Base-by-base conservation (phyloP, 2,329 filamentous ascomycete species). In the Fusarium graminum region DNA sequence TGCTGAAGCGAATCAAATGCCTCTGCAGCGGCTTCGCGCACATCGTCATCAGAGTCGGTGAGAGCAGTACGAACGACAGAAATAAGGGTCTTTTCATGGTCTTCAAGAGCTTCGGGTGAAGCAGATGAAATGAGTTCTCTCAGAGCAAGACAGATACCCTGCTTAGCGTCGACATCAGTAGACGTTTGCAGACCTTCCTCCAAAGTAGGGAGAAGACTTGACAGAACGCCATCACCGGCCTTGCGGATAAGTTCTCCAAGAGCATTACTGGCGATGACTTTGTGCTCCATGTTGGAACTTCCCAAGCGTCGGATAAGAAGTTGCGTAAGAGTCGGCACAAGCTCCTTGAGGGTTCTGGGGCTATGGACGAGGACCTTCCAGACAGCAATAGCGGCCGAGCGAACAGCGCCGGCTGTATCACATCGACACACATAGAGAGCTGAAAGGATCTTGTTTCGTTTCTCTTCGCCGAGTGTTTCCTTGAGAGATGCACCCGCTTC, bases 331-430 rank as follows among this genome's bases (percentile, higher is more conserved):
- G 93, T 97, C 42, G 95, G 94, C 44, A 97, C 91, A 74, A 99
- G 87, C 76, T 99, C 95, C 81, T 97, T 97, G 74, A 99, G 88
- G 14, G 92, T 97, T 70, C 90, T 90, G 30, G 95, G 95, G 61
- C 91, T 94, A 58, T 94, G 92, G 44, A 99, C 95, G 74, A 98
- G 84, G 60, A 94, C 94, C 82, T 99, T 99, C 95, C 95, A 99
- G 45, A 99, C 94, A 70, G 88, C 88, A 74, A 98, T 90, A 30
- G 96, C 94, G 40, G 94, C 94, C 46, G 91, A 89, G 60, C 94
- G 92, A 54, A 99, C 95, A 57, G 96, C 85, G 52, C 91, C 92
- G 61, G 95, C 94, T 30, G 96, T 99, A 83, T 99, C 95, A 81
- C 93, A 97, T 65, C 96, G 92, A 80, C 95, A 98, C 68, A 99